A percentile compares a stretch with the other conserved stretches of the same genome.
Evolutionary conservation across 441 rosid species (phyloP).

Genomic region (Erodium chrysanthum): DNA sequence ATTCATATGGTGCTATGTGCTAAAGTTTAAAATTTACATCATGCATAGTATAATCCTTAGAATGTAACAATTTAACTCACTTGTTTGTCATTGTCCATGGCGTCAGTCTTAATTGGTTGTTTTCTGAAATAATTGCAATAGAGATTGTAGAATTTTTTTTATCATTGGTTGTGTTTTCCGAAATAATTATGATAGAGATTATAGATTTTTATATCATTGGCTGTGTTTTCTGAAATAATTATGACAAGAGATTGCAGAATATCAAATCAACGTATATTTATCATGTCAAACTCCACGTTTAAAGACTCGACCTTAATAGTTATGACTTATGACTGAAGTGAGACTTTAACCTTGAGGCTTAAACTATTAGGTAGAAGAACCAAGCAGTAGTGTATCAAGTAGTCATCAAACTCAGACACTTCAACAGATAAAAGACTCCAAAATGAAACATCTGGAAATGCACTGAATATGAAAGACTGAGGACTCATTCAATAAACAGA

Average conservation of each 20-base stretch:
- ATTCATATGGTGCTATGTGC: not conserved
- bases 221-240: not conserved
- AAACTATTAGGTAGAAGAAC: no score
- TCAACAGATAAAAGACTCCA: not conserved
- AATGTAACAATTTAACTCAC: not conserved
- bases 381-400: not conserved
- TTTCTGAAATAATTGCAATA: not conserved
- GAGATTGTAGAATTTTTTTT: not conserved
- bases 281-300: not conserved
- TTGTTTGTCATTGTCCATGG: not conserved
- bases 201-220: not conserved
- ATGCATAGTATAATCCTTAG: not conserved
- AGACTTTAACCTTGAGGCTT: no score
- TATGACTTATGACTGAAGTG: no score
- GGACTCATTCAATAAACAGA: not conserved
- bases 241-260: not conserved
- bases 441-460: not conserved
- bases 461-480: not conserved
- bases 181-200: not conserved
- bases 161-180: not conserved
- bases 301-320: not conserved
- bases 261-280: not conserved
- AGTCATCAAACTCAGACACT: no score
- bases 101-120: not conserved
- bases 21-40: not conserved